phyloP scores from a whole-genome alignment of 192 early-diverging fungal species.

The Powellomyces hirtus region DNA sequence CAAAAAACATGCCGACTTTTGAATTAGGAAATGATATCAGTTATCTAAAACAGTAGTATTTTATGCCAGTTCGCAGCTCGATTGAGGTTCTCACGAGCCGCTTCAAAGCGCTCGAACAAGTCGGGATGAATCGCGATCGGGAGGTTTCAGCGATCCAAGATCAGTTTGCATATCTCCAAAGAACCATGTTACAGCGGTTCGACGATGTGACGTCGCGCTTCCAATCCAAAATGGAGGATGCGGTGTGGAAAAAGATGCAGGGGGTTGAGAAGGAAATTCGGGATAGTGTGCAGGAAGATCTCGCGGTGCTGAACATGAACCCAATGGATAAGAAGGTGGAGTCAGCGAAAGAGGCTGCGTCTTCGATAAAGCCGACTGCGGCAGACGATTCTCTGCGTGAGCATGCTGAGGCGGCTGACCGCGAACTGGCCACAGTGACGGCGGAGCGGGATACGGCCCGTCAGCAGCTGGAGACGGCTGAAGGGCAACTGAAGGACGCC shows the following conservation, averaged over 20 bases:
- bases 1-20: neutral
- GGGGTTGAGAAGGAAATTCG: conserved; percentile 31
- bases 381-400: neutral
- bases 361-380: neutral
- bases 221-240: conserved; percentile 29
- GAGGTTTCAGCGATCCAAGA: conserved; percentile 41
- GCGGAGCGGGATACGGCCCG: neutral
- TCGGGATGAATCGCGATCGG: conserved; percentile 19
- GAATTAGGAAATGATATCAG: neutral
- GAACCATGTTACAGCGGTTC: conserved; percentile 27
- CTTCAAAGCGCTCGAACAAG: conserved; percentile 30
- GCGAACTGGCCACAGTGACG: neutral
- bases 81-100: conserved; percentile 33
- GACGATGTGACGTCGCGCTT: conserved; percentile 20
- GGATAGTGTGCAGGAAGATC: conserved; percentile 29
- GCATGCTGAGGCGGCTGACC: neutral
- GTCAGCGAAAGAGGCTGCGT: neutral
- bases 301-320: conserved; percentile 23
- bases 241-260: conserved; percentile 26
- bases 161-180: conserved; percentile 25
- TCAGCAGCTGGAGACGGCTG: neutral
- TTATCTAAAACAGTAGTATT: neutral
- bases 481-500: neutral
- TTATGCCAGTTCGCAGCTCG: conserved; percentile 21
- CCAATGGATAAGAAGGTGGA: neutral